Evolutionary conservation across 345 rosid genomes (phyloP), one percentile per base, ranked within the genome.

Genomic region (Aethionema arabicum): DNA sequence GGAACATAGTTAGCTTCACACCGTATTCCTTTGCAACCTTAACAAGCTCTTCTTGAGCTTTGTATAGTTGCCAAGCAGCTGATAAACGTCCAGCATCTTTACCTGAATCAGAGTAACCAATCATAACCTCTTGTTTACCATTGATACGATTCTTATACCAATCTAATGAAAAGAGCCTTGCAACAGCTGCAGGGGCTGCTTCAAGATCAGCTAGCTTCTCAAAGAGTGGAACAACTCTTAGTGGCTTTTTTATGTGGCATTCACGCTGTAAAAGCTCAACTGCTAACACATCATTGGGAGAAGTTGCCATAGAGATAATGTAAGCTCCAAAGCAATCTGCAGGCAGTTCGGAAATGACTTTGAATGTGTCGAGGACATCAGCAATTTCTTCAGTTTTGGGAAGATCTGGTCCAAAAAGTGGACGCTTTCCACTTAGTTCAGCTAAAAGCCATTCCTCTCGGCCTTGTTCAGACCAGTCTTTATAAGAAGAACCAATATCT

Each of bases 81-180:
- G 99, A 87, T 54, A 93, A 62, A 37, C 99, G 80, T 4, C 99
- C 99, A 27, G 97, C 99, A 43, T 93, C 99, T 74, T 93, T 93
- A 13, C 99, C 97, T 9, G 97, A 93, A 63, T 93, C 99, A 2
- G 99, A 93, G 74, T 93, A 93, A 46, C 99, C 99, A 16, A 93
- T 90, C 99, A 93, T 93, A 69, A 93, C 99, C 73, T 93, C 99
- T 72, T 93, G 99, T 69, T 87, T 90, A 46, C 99, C 99, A 61
- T 93, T 75, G 51, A 93, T 90, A 44, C 81, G 86, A 61, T 93
- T 67, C 67, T 80, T 87, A 63, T 93, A 93, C 99, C 99, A 93
- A 45, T 93, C 90, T 41, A 93, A 50, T 7, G 99, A 93, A 73
- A 93, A 93, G 51, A 93, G 97, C 35, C 96, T 74, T 16, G 92